Percentiles rank a stretch among this genome's conserved stretches.
These are phyloP conservation scores for Juglanconis juglandina DNA, from an alignment of 2,329 filamentous ascomycete species.

Conservation along the genomic window DNA sequence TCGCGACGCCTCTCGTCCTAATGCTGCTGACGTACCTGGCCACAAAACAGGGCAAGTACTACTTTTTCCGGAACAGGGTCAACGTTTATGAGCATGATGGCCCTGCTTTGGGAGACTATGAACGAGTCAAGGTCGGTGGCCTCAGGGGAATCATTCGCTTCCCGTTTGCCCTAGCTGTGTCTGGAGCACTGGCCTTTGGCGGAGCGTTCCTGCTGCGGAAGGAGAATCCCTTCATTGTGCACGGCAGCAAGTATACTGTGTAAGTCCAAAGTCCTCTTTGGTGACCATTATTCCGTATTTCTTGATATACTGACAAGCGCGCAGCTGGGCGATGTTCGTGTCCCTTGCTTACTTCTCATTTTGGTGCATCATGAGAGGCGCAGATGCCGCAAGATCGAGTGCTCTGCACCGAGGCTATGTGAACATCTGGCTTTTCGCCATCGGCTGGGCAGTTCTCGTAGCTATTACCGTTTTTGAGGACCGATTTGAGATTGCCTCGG, in stretches of 20 bases:
- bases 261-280: constrained; percentile 31
- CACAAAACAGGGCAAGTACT: constrained; percentile 74
- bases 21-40: constrained; percentile 67
- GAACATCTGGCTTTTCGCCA: constrained; percentile 77
- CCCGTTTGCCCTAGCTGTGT: constrained; percentile 68
- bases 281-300: neutral
- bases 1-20: constrained; percentile 72
- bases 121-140: constrained; percentile 65
- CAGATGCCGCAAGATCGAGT: constrained; percentile 76
- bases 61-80: constrained; percentile 69
- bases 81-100: constrained; percentile 56
- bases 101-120: constrained; percentile 34
- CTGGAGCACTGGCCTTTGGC: constrained; percentile 66
- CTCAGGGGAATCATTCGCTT: constrained; percentile 82
- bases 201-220: constrained; percentile 74
- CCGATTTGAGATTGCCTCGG: constrained; percentile 66
- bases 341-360: constrained; percentile 75
- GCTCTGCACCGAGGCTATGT: constrained; percentile 80
- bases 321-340: constrained; percentile 76
- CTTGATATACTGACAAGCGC: constrained; percentile 15
- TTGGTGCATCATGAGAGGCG: constrained; percentile 78
- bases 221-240: constrained; percentile 85
- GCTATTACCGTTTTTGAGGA: constrained; percentile 72
- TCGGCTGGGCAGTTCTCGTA: constrained; percentile 72
- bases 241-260: constrained; percentile 82